These are phyloP conservation scores for Curvularia sp. DNA, from an alignment of 2,329 filamentous ascomycete species.

Conservation along the genomic window DNA sequence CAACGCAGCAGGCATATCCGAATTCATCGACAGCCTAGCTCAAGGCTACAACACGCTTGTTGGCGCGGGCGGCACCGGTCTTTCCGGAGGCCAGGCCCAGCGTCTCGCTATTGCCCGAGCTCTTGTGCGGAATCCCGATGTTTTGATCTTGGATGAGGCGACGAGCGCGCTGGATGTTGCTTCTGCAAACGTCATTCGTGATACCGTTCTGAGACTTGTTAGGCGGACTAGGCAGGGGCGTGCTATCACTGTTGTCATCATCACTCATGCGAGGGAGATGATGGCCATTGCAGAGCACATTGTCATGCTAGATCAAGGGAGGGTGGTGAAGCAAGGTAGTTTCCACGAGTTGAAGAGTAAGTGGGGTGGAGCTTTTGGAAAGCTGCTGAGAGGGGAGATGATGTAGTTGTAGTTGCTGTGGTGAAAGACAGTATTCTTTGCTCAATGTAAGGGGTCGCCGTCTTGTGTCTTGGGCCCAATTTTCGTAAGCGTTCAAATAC, in stretches of 20 bases:
- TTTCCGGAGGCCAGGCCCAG: constrained; percentile 86
- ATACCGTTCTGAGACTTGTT: constrained; percentile 60
- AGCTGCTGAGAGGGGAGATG: constrained; percentile 51
- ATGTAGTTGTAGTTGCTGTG: constrained; percentile 2
- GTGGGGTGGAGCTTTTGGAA: constrained; percentile 39
- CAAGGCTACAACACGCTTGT: constrained; percentile 74
- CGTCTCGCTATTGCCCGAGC: constrained; percentile 82
- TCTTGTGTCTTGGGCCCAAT: background rate
- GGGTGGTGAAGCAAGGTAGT: constrained; percentile 70
- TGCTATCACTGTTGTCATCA: constrained; percentile 74
- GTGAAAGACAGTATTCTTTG: background rate
- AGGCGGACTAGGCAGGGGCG: background rate
- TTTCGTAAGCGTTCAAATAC: background rate
- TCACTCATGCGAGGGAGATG: constrained; percentile 85
- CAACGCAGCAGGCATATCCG: constrained; percentile 70
- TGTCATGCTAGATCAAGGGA: constrained; percentile 73
- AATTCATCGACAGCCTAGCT: constrained; percentile 77
- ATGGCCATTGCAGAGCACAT: constrained; percentile 80
- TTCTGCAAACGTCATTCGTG: constrained; percentile 69
- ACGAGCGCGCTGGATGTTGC: constrained; percentile 80
- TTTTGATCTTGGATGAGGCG: constrained; percentile 86
- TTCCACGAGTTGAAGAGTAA: constrained; percentile 66
- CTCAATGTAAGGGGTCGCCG: background rate
- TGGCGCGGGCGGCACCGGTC: constrained; percentile 74
- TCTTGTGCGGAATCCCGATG: constrained; percentile 71